Evolutionary conservation across 2,329 filamentous ascomycete species (phyloP), one percentile per base, ranked within the genome.

Genomic region (Epicoccum nigrum): DNA sequence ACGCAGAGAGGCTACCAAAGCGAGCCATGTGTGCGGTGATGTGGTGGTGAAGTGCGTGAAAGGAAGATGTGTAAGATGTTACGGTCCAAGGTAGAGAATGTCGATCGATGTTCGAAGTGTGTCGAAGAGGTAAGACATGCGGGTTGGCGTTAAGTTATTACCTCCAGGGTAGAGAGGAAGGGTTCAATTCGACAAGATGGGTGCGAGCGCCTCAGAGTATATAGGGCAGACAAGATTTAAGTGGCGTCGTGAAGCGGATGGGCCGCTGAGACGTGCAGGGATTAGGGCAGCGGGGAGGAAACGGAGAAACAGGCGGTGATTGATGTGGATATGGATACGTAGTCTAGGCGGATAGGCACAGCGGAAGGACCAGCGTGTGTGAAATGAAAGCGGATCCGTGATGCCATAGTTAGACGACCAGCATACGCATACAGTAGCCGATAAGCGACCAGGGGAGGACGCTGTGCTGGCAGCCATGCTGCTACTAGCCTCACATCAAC

Each of bases 221-320:
- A 72, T 70, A 71, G 60, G 61, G 56, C 64, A 60, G 58, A 63
- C 65, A 70, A 71, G 69, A 72, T 72, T 71, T 69, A 60, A 68
- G 70, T 73, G 70, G 70, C 69, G 69, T 63, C 59, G 63, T 70
- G 61, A 65, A 65, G 65, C 64, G 68, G 68, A 67, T 68, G 62
- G 66, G 41, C 61, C 59, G 63, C 62, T 69, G 58, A 60, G 58
- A 57, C 38, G 51, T 61, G 60, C 69, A 72, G 68, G 70, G 69
- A 70, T 72, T 42, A 55, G 61, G 51, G 65, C 61, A 60, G 69
- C 67, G 70, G 69, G 68, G 68, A 71, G 65, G 63, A 64, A 66
- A 70, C 68, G 69, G 69, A 72, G 67, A 65, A 56, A 64, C 55
- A 67, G 62, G 68, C 65, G 64, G 62, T 70, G 68, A 69, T 70